A percentile compares a stretch with the other conserved stretches of the same genome.
Evolutionary conservation across 2,329 filamentous ascomycete species (phyloP).

Genomic region (Sclerotinia minor): DNA sequence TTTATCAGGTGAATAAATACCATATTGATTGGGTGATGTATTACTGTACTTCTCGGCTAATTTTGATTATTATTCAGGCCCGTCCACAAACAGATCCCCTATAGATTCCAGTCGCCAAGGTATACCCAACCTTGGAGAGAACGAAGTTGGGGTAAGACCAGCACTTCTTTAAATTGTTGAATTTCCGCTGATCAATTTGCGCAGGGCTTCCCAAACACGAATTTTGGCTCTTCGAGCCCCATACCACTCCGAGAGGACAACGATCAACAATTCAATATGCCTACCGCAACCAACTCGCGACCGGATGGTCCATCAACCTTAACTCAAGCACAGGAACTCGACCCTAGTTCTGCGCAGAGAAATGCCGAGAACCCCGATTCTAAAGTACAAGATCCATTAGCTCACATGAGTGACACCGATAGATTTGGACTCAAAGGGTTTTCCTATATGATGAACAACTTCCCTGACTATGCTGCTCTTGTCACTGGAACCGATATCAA

Average conservation of each 20-base stretch:
- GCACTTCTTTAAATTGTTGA: neutral
- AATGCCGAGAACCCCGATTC: conserved; percentile 35
- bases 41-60: conserved; percentile 8
- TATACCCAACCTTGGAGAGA: conserved; percentile 31
- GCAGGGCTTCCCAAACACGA: conserved; percentile 35
- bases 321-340: conserved; percentile 32
- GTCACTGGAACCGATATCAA: conserved; percentile 60
- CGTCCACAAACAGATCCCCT: conserved; percentile 37
- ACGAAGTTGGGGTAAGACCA: conserved; percentile 35
- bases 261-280: conserved; percentile 31
- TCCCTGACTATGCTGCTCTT: conserved; percentile 61
- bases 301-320: conserved; percentile 28
- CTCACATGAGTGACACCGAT: conserved; percentile 61
- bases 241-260: conserved; percentile 33
- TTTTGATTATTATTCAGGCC: conserved; percentile 29
- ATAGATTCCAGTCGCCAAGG: conserved; percentile 34
- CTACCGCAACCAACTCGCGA: conserved; percentile 27
- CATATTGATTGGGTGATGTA: conserved; percentile 5
- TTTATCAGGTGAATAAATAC: conserved; percentile 34
- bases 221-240: conserved; percentile 33
- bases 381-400: conserved; percentile 57
- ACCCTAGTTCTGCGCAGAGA: conserved; percentile 31
- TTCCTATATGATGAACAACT: conserved; percentile 60
- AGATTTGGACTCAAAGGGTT: conserved; percentile 67
- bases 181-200: conserved; percentile 10